Evolutionary conservation across 805 yeast genomes (phyloP), one percentile per base, ranked within the genome.

Genomic region (Candida railenensis): DNA sequence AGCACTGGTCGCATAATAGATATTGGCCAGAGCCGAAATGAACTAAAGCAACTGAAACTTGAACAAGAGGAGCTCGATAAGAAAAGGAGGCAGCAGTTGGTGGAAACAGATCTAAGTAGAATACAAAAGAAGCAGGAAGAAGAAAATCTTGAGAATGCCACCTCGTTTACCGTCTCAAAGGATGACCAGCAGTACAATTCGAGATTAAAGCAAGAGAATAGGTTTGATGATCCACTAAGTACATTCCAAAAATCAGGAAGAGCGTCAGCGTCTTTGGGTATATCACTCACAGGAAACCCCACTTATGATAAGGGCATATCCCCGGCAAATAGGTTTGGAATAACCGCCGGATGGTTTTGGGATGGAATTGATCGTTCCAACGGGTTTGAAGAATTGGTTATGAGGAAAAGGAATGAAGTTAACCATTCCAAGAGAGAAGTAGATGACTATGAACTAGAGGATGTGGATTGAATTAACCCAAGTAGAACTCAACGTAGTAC

Each of bases 271-370:
- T 3, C 62, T 71, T 15, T 41, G 12, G 62, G 22, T 33, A 36
- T 4, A 4, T 40, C 64, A 61, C 14, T 37, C 47, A 34, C 63
- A 1, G 89, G 89, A 0, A 61, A 87, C 37, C 81, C 77, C 39
- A 61, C 78, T 1, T 89, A 83, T 54, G 60, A 45, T 18, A 56
- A 66, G 22, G 83, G 84, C 0, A 52, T 73, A 0, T 79, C 65
- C 45, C 81, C 88, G 0, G 79, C 78, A 18, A 91, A 91, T 59
- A 68, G 98, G 47, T 91, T 88, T 63, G 77, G 77, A 2, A 82
- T 91, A 12, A 65, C 68, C 3, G 96, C 97, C 0, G 97, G 97
- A 0, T 71, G 73, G 53, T 71, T 88, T 47, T 91, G 98, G 98
- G 71, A 66, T 63, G 97, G 97, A 0, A 83, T 91, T 1, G 91